Evolutionary conservation across 2,329 filamentous ascomycete species (phyloP), one percentile per base, ranked within the genome.

Genomic region (Boeremia exigua): DNA sequence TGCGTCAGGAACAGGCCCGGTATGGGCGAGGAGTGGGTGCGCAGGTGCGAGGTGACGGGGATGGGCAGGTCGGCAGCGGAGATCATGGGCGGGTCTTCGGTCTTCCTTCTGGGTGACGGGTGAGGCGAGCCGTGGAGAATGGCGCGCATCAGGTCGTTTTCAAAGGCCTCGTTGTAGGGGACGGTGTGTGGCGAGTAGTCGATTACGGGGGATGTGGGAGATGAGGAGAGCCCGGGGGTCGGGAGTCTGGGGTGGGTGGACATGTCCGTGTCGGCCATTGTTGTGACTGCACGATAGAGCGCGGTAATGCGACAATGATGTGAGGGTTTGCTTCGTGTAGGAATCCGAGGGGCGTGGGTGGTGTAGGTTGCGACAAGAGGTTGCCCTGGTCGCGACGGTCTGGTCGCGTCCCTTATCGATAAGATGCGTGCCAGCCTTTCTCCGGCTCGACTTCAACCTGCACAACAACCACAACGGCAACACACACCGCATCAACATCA

Each of bases 1-100:
- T 81, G 79, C 0, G 80, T 82, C 48, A 81, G 74, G 30, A 70
- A 69, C 11, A 82, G 56, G 28, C 78, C 79, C 0, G 78, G 75
- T n/a, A 81, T 68, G 7, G 75, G 71, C 25, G 73, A 77, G 33
- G 74, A 61, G 66, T 77, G 76, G 11, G 73, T 77, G 28, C 80
- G 77, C 2, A 79, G 74, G 1, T 74, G 62, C 19, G 80, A 79
- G 40, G 71, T 60, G 10, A 81, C 66, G 8, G 77, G 71, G 6
- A 82, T 68, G 14, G 80, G 80, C 5, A 81, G 72, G 25, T 69
- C 62, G 3, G 67, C 62, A 17, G 71, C 71, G 23, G 63, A 46
- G 36, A 75, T 74, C 53, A 64, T 62, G 28, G 64, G 69, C 62
- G 65, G 37, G 46, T 53, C 38, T 15, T 52, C 43, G n/a, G 45